Evolutionary conservation across 371 early-diverging fungal species (phyloP), one percentile per base, ranked within the genome.

Genomic region (Mucor irregularis): DNA sequence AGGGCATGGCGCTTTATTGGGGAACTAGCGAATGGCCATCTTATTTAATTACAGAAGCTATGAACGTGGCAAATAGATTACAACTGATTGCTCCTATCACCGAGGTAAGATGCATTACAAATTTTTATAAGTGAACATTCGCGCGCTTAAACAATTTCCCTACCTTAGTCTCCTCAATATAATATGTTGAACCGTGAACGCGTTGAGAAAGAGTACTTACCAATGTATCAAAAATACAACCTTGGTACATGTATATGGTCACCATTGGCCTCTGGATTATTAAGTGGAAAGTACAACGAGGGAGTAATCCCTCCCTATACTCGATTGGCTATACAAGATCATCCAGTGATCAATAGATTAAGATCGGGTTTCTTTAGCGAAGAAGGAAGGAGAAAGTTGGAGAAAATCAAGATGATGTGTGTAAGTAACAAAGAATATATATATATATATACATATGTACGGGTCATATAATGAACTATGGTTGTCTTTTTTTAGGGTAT

Each of bases 21-120:
- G 91, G 90, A 1, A 90, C 91, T 2, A 84, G 85, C 28, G 94
- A 94, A 75, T 94, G 94, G 94, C 83, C 85, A 19, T 83, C 90
- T 0, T 84, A 88, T 65, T 83, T 91, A 64, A 82, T 93, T 55
- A 76, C 81, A 14, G 91, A 94, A 56, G 94, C 94, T 3, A 80
- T 86, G 50, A 67, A 74, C 29, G 80, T 92, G 13, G 92, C 93
- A 5, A 72, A 83, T 22, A 66, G 78, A 34, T 58, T 92, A n/a
- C 73, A 78, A 14, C 61, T 92, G 30, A 85, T 91, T 40, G 83
- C 81, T 13, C 92, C 91, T 11, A 68, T 89, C 61, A 78, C 81
- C 48, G 80, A 80, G 68, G 76, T 73, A 66, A 48, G n/a, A 34
- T 24, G 53, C 17, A 5, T 35, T 17, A 19, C 13, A n/a, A 30